phyloP scores from a whole-genome alignment of 257 asterid genomes.

The Fraxinus americana region DNA sequence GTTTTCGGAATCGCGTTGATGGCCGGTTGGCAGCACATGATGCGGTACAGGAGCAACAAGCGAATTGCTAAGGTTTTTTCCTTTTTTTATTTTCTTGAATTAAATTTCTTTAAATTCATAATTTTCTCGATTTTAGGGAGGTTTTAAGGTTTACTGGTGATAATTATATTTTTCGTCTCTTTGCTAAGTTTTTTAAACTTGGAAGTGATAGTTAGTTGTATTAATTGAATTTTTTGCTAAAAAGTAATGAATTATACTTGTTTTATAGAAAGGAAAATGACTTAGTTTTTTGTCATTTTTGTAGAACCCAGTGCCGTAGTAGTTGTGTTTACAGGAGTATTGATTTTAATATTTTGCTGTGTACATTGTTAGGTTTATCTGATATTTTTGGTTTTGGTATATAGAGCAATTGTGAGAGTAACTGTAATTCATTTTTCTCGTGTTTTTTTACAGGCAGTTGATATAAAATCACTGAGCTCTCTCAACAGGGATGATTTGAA shows the following conservation, averaged over 20 bases:
- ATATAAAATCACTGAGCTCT: constrained; percentile 75
- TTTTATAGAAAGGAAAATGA: neutral
- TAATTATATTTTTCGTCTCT: neutral
- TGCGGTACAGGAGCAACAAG: constrained; percentile 67
- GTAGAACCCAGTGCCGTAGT: neutral
- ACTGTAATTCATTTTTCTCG: constrained; percentile 20
- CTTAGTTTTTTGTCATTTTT: neutral
- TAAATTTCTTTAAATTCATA: constrained; percentile 7
- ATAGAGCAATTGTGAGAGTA: neutral
- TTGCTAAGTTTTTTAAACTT: neutral
- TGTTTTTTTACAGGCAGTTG: constrained; percentile 74
- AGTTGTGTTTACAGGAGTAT: neutral
- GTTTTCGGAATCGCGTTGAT: constrained; percentile 79
- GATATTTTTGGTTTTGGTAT: neutral
- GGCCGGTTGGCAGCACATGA: constrained; percentile 92
- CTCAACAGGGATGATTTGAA: constrained; percentile 87
- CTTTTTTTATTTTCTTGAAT: neutral
- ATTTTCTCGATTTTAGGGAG: neutral
- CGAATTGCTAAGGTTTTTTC: constrained; percentile 77
- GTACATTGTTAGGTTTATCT: constrained; percentile 3
- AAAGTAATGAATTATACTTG: neutral
- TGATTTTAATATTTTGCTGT: neutral
- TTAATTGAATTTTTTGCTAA: neutral
- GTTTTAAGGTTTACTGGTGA: neutral
- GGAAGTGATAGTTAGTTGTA: neutral